Conservation (phyloP, 768 basidiomycete species). For the Podaxis sp. region DNA sequence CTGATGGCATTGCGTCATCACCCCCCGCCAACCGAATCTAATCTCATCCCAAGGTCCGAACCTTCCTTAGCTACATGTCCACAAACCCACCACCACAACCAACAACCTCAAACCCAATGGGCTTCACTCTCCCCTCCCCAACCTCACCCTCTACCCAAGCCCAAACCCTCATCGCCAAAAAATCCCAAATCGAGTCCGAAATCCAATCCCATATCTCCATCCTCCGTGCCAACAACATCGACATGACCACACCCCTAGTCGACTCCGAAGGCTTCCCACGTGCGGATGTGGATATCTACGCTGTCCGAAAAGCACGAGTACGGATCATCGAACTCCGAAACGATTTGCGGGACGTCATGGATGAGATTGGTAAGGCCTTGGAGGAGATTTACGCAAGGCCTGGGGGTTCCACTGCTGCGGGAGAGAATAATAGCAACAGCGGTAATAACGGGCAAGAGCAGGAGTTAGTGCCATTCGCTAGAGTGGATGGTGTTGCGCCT, state of each 20-base stretch:
- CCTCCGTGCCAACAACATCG: constrained; percentile 61
- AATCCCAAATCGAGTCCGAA: constrained; percentile 72
- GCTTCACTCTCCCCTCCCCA: constrained; percentile 43
- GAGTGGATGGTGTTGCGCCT: constrained; percentile 78
- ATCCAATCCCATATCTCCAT: constrained; percentile 62
- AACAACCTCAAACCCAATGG: constrained; percentile 32
- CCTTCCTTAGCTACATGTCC: background rate
- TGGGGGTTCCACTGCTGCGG: background rate
- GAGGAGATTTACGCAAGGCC: constrained; percentile 56
- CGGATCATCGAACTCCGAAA: constrained; percentile 82
- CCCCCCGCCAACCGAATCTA: background rate
- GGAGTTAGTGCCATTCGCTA: constrained; percentile 62
- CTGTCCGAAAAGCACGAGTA: constrained; percentile 71
- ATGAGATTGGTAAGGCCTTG: constrained; percentile 65
- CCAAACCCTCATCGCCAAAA: constrained; percentile 61
- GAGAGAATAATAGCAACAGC: background rate
- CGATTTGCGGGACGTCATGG: constrained; percentile 66
- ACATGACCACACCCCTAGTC: constrained; percentile 73
- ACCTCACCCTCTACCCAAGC: constrained; percentile 56
- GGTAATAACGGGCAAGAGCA: constrained; percentile 5
- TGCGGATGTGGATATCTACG: constrained; percentile 81
- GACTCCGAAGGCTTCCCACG: constrained; percentile 90
- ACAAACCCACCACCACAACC: background rate
- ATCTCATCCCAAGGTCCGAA: background rate
- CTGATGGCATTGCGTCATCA: background rate